These are phyloP conservation scores for Wickerhamiella dianesei DNA, from an alignment of 805 yeast genomes.

Conservation along the genomic window DNA sequence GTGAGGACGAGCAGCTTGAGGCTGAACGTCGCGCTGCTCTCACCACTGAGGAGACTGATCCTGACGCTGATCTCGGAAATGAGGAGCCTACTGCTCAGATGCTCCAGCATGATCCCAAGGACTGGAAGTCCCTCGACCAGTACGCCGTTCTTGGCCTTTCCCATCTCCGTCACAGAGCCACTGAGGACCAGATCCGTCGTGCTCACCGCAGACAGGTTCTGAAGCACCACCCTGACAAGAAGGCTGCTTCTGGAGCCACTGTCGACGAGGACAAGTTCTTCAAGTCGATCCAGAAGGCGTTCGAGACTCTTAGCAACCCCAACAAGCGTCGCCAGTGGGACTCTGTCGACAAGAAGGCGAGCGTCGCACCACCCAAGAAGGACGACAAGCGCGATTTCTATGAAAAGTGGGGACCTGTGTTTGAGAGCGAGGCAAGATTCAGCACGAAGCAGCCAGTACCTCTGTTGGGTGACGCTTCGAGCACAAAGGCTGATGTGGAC, in stretches of 20 bases:
- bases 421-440: slow-evolving; percentile 81
- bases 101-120: slow-evolving; percentile 86
- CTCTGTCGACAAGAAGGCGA: slow-evolving; percentile 84
- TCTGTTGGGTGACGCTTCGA: slow-evolving; percentile 48
- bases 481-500: slow-evolving; percentile 72
- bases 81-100: slow-evolving; percentile 65
- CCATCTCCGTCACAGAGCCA: slow-evolving; percentile 80
- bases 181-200: slow-evolving; percentile 82
- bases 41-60: slow-evolving; percentile 45
- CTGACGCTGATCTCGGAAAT: slow-evolving; percentile 31
- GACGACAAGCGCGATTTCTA: slow-evolving; percentile 63
- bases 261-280: slow-evolving; percentile 76
- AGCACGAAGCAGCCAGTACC: slow-evolving; percentile 88
- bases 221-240: slow-evolving; percentile 97
- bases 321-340: slow-evolving; percentile 84
- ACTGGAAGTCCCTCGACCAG: slow-evolving; percentile 94
- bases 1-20: slow-evolving; percentile 88
- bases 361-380: slow-evolving; percentile 63
- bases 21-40: slow-evolving; percentile 64
- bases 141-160: slow-evolving; percentile 92
- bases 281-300: slow-evolving; percentile 95
- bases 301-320: slow-evolving; percentile 77
- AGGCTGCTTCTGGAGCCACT: slow-evolving; percentile 76
- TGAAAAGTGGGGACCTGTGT: slow-evolving; percentile 86
- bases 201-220: slow-evolving; percentile 95